Evolutionary conservation across 257 asterid genomes (phyloP), one percentile per base, ranked within the genome.

Genomic region (Capsicum baccatum): DNA sequence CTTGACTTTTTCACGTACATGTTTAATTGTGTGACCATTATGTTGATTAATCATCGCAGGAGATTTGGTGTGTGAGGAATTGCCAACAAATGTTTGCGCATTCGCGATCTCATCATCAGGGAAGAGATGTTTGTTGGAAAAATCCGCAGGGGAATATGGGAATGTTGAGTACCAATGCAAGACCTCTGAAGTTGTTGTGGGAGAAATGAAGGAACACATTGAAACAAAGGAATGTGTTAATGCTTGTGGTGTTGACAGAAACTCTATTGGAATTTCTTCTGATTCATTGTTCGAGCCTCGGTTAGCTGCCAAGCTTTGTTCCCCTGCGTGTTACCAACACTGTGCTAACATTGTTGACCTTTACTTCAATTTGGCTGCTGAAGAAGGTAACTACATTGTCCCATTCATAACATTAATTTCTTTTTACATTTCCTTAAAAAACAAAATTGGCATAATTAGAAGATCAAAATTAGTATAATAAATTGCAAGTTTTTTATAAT

Each of bases 321-420:
- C 97, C 26, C 89, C 91, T 70, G 87, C 85, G 6, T 93, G 98
- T 86, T 89, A 87, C 85, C 83, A 84, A 10, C 89, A 88, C 59
- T 94, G 97, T 87, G 94, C 92, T 76, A 93, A 93, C 89, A 87
- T 95, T 64, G 84, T 95, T n/a, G 94, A 92, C 83, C 97, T 94
- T 33, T 92, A 93, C 70, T 89, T 84, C 83, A 88, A 91, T 80
- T 92, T 94, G 58, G 98, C 98, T 44, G 90, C 93, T 19, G 98
- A 90, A 5, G 98, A 94, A 92, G 98, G 97, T 92, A 87, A 52
- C 19, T 14, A 15, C 56, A 21, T n/a, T 80, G n/a, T 47, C 85
- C 11, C 9, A 48, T 11, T 47, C 62, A n/a, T 54, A 26, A 21
- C 42, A 63, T 9, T 35, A 19, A 19, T 10, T 54, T 26, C 33